Conservation (phyloP, 2,329 filamentous ascomycete genomes). For the Fusarium tuaranense region DNA sequence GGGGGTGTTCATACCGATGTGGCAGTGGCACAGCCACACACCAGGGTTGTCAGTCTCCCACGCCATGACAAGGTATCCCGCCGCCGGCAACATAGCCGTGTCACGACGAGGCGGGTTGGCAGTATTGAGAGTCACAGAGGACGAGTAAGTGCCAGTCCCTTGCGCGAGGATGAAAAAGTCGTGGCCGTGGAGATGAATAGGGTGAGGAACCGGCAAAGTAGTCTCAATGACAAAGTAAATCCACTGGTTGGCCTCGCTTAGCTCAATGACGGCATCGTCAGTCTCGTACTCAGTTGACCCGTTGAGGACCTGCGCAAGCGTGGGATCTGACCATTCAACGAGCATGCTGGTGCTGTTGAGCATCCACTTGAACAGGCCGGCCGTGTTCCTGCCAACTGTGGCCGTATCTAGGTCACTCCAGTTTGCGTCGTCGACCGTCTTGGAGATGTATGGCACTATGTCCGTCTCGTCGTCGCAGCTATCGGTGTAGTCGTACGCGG, state of each 20-base stretch:
- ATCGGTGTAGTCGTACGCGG: conserved; percentile 16
- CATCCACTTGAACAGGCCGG: conserved; percentile 57
- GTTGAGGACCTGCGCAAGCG: conserved; percentile 34
- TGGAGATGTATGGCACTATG: conserved; percentile 49
- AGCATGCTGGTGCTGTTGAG: conserved; percentile 50
- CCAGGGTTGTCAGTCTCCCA: conserved; percentile 64
- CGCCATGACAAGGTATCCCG: conserved; percentile 62
- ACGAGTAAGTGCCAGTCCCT: conserved; percentile 26
- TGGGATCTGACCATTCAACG: conserved; percentile 45
- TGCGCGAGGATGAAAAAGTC: conserved; percentile 48
- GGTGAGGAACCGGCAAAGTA: conserved; percentile 43
- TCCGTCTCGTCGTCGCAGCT: conserved; percentile 52
- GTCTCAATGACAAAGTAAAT: conserved; percentile 48
- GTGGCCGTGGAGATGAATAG: conserved; percentile 53
- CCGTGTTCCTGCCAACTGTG: conserved; percentile 35
- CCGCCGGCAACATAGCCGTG: conserved; percentile 58
- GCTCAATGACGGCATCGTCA: conserved; percentile 44
- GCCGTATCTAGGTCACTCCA: conserved; percentile 45
- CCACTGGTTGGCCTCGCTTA: conserved; percentile 43
- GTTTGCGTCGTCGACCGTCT: conserved; percentile 47
- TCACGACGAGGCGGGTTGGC: conserved; percentile 65
- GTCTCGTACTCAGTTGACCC: conserved; percentile 25
- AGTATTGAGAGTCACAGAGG: conserved; percentile 12
- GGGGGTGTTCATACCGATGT: conserved; percentile 47
- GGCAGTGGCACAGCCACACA: conserved; percentile 63